Evolutionary conservation across 2,329 filamentous ascomycete species (phyloP), one percentile per base, ranked within the genome.

Genomic region (Epichloe sp.): DNA sequence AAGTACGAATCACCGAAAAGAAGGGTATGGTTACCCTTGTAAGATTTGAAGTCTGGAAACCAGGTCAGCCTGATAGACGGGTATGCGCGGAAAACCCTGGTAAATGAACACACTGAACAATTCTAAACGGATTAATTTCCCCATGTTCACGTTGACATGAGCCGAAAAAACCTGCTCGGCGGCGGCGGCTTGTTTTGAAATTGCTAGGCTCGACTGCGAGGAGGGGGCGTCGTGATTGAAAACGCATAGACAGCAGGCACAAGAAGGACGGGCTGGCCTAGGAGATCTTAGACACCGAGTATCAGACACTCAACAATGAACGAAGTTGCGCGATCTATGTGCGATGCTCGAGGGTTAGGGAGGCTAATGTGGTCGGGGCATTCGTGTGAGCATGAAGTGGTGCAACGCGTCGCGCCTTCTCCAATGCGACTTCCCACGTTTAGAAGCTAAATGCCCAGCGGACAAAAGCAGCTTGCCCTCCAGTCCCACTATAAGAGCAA

Each of bases 1-100:
- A 98, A 98, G 71, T 96, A 97, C 2, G 90, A 94, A 72, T 98
- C 91, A 63, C 91, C 91, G 62, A 98, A 96, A 49, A 96, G 80
- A 44, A 98, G 81, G 54, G 81, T 84, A 72, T 98, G 93, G 62
- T 96, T 90, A 53, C 90, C 93, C 69, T 95, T 95, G 75, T 98
- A 98, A 61, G 93, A 97, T 74, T 98, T 98, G 82, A 98, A 98
- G 74, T 98, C 87, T 93, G 62, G 31, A 44, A 23, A 40, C 1
- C 7, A 36, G 21, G n/a, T 54, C 40, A 56, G 44, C 23, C 52
- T 37, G 11, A 57, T 59, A 23, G 8, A 31, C 41, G 8, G 17
- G 7, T 2, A 44, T 37, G 4, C 10, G 14, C 21, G n/a, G 11
- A 21, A 3, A 23, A 14, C 3, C 19, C 11, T 11, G 11, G 11